Evolutionary conservation across 2,329 filamentous ascomycete genomes (phyloP), one percentile per base, ranked within the genome.

Genomic region (Ophiocordyceps sinensis): DNA sequence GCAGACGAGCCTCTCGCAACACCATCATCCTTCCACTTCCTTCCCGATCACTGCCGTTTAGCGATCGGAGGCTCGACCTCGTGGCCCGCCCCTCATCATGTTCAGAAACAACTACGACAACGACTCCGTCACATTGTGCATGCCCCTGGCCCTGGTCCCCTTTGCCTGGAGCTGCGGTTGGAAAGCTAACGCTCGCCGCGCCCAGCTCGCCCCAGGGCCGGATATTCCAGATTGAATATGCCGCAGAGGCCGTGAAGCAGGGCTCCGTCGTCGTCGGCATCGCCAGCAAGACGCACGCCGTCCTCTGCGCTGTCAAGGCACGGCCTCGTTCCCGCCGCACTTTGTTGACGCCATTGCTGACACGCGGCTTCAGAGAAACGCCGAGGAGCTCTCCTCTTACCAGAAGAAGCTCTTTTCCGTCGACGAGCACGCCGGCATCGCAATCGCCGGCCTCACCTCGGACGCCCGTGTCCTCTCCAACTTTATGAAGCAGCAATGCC

Each of bases 21-120:
- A 38, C 37, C 37, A 23, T 28, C 17, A 9, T 15, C 35, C 14
- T 9, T 28, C 14, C n/a, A 28, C n/a, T n/a, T 11, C 37, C n/a
- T n/a, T 11, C 37, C 29, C 28, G 17, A 23, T 23, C 28, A 32
- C 36, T 37, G 8, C 21, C 17, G 5, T n/a, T 9, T 17, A 47
- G 47, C 49, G 45, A 47, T 44, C 43, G 9, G 41, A 43, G 40
- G 36, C 44, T 38, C 49, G 47, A 39, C 40, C 38, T 39, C 26
- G 19, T 19, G 17, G 12, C n/a, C 12, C 40, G 29, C 28, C 32
- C 41, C 44, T 50, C 74, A 79, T 58, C 58, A 96, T 98, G 91
- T 98, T 98, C 71, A 79, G 91, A 68, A 98, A 98, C 75, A 96
- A 96, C 69, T 98, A 98, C 75, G 91, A 98, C 72, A 98, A 98